phyloP scores from a whole-genome alignment of 768 basidiomycete genomes.

The Leucocoprinus sp. region DNA sequence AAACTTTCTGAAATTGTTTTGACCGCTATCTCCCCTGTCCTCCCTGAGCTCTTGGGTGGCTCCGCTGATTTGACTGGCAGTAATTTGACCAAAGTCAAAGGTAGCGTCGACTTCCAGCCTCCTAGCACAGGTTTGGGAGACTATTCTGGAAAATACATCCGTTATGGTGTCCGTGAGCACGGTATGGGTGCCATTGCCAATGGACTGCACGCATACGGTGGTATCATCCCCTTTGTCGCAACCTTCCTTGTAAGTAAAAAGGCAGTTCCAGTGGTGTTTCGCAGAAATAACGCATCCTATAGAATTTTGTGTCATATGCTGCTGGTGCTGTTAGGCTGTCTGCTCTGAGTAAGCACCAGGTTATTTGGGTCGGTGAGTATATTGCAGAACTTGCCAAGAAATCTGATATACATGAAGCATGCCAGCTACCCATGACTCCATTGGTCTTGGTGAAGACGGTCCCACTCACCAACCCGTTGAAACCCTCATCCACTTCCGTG shows the following conservation, averaged over 20 bases:
- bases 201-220: slow-evolving; percentile 84
- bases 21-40: slow-evolving; percentile 57
- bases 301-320: slow-evolving; percentile 94
- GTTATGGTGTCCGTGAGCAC: slow-evolving; percentile 97
- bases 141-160: slow-evolving; percentile 85
- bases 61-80: slow-evolving; percentile 90
- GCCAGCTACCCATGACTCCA: slow-evolving; percentile 88
- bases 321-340: slow-evolving; percentile 89
- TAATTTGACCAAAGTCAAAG: slow-evolving; percentile 86
- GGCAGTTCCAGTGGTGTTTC: neutral
- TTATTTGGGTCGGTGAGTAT: slow-evolving; percentile 84
- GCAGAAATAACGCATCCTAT: neutral
- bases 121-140: slow-evolving; percentile 76
- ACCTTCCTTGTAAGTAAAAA: slow-evolving; percentile 73
- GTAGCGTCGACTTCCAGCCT: slow-evolving; percentile 85
- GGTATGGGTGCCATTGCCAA: slow-evolving; percentile 96
- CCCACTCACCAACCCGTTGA: slow-evolving; percentile 96
- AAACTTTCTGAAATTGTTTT: slow-evolving; percentile 90
- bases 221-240: slow-evolving; percentile 81
- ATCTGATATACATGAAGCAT: neutral
- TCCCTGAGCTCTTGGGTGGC: slow-evolving; percentile 85
- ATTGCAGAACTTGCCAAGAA: neutral
- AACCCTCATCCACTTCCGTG: slow-evolving; percentile 78
- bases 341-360: slow-evolving; percentile 81
- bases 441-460: slow-evolving; percentile 88